These are phyloP conservation scores for Rosa hybrid DNA, from an alignment of 331 rosid genomes.

Conservation along the genomic window DNA sequence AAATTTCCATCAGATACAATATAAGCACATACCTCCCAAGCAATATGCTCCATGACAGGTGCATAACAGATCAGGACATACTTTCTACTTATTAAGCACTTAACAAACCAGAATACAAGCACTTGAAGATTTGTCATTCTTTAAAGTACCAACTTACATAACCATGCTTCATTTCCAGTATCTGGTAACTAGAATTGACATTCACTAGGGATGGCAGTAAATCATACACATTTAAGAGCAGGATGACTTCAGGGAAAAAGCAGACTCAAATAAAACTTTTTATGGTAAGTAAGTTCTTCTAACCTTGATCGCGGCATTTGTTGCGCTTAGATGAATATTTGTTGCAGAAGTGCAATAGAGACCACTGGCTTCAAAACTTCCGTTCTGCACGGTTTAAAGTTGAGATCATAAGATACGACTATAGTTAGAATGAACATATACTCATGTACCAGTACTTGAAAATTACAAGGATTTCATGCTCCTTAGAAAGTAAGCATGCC, in stretches of 20 bases:
- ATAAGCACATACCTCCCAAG: not conserved
- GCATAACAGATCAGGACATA: not conserved
- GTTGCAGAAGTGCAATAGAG: slow-evolving; percentile 21
- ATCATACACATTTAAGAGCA: not conserved
- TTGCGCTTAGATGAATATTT: slow-evolving; percentile 30
- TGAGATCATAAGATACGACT: slow-evolving; percentile 18
- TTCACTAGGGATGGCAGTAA: not conserved
- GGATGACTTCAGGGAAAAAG: not conserved
- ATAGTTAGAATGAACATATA: not conserved
- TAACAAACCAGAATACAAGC: not conserved
- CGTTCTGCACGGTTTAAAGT: slow-evolving; percentile 41
- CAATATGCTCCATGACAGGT: not conserved
- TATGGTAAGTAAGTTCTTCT: slow-evolving; percentile 18
- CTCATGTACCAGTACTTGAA: not conserved
- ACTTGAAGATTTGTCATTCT: not conserved
- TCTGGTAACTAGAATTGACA: not conserved
- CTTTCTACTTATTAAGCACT: not conserved
- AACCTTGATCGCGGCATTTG: slow-evolving; percentile 91
- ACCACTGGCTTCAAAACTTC: slow-evolving; percentile 27
- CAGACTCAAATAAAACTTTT: not conserved
- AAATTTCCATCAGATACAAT: not conserved
- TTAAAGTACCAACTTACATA: not conserved
- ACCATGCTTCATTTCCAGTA: not conserved
- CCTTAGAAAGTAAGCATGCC: not conserved
- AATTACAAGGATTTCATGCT: not conserved